Percentiles rank a stretch among this genome's conserved stretches.
These are phyloP conservation scores for Capillidium rhysosporum DNA, from an alignment of 371 early-diverging fungal genomes.

Conservation along the genomic window DNA sequence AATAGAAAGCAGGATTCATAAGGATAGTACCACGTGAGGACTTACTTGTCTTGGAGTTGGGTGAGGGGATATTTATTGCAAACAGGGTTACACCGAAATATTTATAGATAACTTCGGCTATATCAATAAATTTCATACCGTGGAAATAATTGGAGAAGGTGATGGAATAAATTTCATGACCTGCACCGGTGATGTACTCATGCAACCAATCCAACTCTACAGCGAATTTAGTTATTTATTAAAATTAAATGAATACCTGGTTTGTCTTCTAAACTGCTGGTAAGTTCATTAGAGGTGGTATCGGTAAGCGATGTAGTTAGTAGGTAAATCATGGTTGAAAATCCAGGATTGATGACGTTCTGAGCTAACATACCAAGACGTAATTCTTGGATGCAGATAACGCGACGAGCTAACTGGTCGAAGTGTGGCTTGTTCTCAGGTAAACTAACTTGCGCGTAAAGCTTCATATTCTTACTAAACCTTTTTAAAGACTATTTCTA, in stretches of 20 bases:
- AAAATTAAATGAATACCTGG: background rate
- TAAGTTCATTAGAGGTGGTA: conserved; percentile 16
- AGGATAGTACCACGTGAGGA: conserved; percentile 10
- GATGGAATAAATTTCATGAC: conserved; percentile 37
- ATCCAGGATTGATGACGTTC: conserved; percentile 39
- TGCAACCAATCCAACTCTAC: conserved; percentile 18
- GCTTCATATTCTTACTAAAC: conserved; percentile 20
- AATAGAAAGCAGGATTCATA: conserved; percentile 31
- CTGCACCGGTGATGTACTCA: conserved; percentile 33
- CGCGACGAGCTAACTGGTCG: conserved; percentile 32
- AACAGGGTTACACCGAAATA: conserved; percentile 29
- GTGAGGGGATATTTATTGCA: conserved; percentile 20
- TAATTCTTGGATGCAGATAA: conserved; percentile 47
- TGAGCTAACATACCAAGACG: conserved; percentile 43
- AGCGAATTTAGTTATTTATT: too few species aligned
- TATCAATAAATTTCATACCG: conserved; percentile 25
- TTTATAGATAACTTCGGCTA: conserved; percentile 23
- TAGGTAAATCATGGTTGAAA: conserved; percentile 29
- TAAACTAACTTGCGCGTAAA: conserved; percentile 34
- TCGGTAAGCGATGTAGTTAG: conserved; percentile 38
- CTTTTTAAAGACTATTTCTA: conserved; percentile 28
- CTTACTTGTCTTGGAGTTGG: conserved; percentile 4
- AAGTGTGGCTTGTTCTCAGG: conserved; percentile 46
- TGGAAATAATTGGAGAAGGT: conserved; percentile 18
- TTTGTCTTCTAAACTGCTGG: conserved; percentile 9